Evolutionary conservation across 768 basidiomycete species (phyloP), one percentile per base, ranked within the genome.

Genomic region (Leccinum truebloodii): DNA sequence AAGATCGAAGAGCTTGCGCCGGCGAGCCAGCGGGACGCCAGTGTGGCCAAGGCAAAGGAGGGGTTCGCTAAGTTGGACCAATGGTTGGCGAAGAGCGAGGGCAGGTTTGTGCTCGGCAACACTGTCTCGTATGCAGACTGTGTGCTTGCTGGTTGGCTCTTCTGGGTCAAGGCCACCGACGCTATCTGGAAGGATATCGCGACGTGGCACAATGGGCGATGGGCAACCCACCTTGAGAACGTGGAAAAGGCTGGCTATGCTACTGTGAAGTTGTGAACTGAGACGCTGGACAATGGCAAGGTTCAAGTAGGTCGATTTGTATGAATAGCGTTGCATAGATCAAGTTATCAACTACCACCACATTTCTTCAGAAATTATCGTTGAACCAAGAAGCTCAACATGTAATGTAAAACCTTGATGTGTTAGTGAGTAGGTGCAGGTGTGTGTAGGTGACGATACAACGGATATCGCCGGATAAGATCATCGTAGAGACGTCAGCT

Each of bases 171-270:
- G 63, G 18, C 59, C 10, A 66, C 69, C 3, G 49, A 71, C 10
- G 75, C 64, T 3, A 69, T 64, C 54, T 80, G 78, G 79, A 63
- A 66, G 39, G 69, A 71, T 6, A 59, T 78, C 4, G 59, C 66
- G 49, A 63, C 60, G 5, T 80, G 77, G 77, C 66, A 82, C 52
- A 67, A 63, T 8, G 80, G 80, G 18, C 63, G 71, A 44, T 81
- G 81, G 80, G 73, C 61, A 12, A 69, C 64, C 28, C 66, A 77
- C 44, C 34, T 76, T 49, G 64, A 67, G n/a, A 59, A 62, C 20
- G 63, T 80, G 41, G 64, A 73, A 46, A 67, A 53, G 28, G 67
- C 57, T 24, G 67, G 69, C 54, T 79, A 76, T 50, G 72, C 74
- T 30, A 22, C 55, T 13, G 35, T 16, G 35, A 37, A 37, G 13